A percentile compares a stretch with the other conserved stretches of the same genome.
Conservation (phyloP, 2,329 filamentous ascomycete genomes). For the Penicillium sp. region DNA sequence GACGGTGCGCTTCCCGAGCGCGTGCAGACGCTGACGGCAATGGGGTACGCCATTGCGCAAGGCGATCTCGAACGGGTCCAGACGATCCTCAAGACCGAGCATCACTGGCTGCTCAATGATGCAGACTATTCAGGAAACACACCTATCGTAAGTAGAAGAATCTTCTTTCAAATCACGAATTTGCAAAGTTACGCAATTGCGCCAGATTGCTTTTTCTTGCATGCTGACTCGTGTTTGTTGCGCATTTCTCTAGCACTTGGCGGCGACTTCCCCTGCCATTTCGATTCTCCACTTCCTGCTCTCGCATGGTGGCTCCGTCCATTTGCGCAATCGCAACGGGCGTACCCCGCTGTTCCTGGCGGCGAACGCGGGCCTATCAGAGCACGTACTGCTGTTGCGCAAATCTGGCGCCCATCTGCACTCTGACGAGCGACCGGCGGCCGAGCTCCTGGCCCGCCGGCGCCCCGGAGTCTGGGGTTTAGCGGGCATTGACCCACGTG, state of each 20-base stretch:
- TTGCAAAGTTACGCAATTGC: background rate
- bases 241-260: slow-evolving; percentile 51
- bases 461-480: slow-evolving; percentile 46
- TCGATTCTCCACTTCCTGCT: slow-evolving; percentile 60
- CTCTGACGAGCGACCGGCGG: slow-evolving; percentile 57
- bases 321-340: slow-evolving; percentile 60
- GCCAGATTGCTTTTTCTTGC: background rate
- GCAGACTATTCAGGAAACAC: slow-evolving; percentile 84
- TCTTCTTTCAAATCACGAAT: background rate
- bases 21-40: slow-evolving; percentile 69
- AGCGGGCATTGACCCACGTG: slow-evolving; percentile 43
- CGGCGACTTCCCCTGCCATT: slow-evolving; percentile 58
- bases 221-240: background rate
- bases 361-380: slow-evolving; percentile 56
- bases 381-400: slow-evolving; percentile 57
- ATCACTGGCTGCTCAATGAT: slow-evolving; percentile 69
- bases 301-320: slow-evolving; percentile 59
- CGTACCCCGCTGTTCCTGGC: slow-evolving; percentile 63
- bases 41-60: slow-evolving; percentile 77
- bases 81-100: slow-evolving; percentile 68
- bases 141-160: slow-evolving; percentile 42
- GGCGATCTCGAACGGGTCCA: slow-evolving; percentile 67
- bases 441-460: slow-evolving; percentile 51
- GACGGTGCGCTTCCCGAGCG: slow-evolving; percentile 59
- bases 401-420: slow-evolving; percentile 63